phyloP scores from a whole-genome alignment of 257 asterid genomes.

The Eucommia ulmoides region DNA sequence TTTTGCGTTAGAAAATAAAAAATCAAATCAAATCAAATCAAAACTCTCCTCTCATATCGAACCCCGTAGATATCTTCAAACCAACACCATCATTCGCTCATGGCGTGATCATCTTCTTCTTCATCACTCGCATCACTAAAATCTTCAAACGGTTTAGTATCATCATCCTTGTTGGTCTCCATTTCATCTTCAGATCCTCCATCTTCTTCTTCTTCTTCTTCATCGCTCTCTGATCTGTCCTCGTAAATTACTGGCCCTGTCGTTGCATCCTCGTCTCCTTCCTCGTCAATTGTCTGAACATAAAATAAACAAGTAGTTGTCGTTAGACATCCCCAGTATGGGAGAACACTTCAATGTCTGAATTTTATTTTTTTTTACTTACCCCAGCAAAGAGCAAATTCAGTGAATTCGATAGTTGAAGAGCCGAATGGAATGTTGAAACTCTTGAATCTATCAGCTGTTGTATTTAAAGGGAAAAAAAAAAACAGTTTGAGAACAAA shows the following conservation, averaged over 20 bases:
- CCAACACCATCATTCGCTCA: conserved; percentile 18
- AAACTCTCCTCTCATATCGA: neutral
- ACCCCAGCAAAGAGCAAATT: conserved; percentile 77
- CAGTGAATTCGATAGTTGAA: conserved; percentile 57
- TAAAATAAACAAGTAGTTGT: neutral
- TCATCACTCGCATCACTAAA: conserved; percentile 44
- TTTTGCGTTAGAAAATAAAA: too few species aligned
- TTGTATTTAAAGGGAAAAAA: conserved; percentile 1
- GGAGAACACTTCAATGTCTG: neutral
- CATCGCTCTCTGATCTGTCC: too few species aligned
- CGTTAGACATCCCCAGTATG: neutral
- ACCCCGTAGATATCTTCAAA: neutral
- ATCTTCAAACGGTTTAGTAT: conserved; percentile 28
- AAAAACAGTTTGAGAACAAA: neutral
- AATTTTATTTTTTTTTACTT: conserved; percentile 11
- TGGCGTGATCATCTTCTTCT: conserved; percentile 27
- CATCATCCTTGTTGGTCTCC: conserved; percentile 52
- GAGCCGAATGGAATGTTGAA: conserved; percentile 48
- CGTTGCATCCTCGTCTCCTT: conserved; percentile 28
- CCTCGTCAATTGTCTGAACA: conserved; percentile 48
- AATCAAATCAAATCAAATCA: neutral
- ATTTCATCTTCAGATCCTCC: conserved; percentile 50
- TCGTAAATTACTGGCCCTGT: conserved; percentile 42
- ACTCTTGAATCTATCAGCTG: conserved; percentile 88
- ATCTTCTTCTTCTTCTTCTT: conserved; percentile 49